Conservation (phyloP, 1,284 basidiomycete genomes). For the Tylopilus orsonianus region DNA sequence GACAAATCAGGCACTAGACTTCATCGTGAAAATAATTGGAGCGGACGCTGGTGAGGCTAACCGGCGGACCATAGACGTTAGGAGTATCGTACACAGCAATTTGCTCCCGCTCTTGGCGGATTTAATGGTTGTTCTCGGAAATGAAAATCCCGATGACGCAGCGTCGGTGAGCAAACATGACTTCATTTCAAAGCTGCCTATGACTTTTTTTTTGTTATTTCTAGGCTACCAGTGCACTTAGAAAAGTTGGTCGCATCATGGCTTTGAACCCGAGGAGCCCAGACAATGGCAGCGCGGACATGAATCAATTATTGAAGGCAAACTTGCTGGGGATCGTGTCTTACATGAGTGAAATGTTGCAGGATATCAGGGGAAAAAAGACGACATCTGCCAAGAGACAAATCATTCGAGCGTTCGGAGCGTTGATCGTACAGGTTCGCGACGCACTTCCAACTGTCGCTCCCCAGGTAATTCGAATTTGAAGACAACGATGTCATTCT, state of each 20-base stretch:
- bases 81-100: conserved; percentile 61
- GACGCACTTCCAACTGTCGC: conserved; percentile 71
- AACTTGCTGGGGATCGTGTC: conserved; percentile 84
- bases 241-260: conserved; percentile 52
- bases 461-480: conserved; percentile 64
- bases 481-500: conserved; percentile 16
- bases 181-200: conserved; percentile 1
- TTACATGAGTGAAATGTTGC: conserved; percentile 78
- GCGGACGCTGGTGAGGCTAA: conserved; percentile 30
- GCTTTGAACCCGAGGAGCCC: conserved; percentile 23
- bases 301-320: conserved; percentile 63
- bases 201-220: conserved; percentile 1
- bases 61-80: conserved; percentile 43
- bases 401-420: conserved; percentile 80
- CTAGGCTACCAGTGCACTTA: conserved; percentile 63
- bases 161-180: conserved; percentile 40
- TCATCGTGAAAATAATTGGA: conserved; percentile 49
- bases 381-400: conserved; percentile 64
- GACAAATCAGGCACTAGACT: conserved; percentile 58
- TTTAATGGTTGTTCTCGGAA: conserved; percentile 75
- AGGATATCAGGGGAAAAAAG: conserved; percentile 78
- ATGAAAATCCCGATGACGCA: conserved; percentile 50
- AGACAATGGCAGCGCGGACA: conserved; percentile 34
- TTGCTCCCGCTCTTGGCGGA: conserved; percentile 69
- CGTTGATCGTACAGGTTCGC: conserved; percentile 73